Evolutionary conservation across 805 yeast species (phyloP), one percentile per base, ranked within the genome.

Genomic region (Myxozyma sirexii): DNA sequence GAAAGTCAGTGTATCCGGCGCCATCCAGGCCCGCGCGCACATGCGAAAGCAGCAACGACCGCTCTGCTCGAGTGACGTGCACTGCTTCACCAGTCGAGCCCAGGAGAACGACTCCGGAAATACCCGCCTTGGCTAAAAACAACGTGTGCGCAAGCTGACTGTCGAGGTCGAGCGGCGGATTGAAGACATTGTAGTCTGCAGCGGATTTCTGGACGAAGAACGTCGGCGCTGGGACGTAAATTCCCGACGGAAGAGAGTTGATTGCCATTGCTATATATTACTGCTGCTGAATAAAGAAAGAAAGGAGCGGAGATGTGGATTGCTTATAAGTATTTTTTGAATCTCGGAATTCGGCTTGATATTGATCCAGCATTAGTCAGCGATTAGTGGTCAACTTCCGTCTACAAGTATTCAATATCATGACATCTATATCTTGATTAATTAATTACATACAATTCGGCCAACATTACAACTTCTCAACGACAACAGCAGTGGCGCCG

Each of bases 401-500:
- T 29, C 10, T 29, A 7, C 6, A 10, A 10, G 33, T 29, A 7
- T 29, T 10, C 33, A 7, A 7, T 7, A 29, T 29, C 6, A 29
- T 29, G 10, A 7, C 33, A 29, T 7, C 6, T 7, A 29, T 10
- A 29, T 29, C 10, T 29, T 7, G 6, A 7, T 29, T 29, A 10
- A 29, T 10, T 37, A 37, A 37, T 37, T n/a, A 37, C 19, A 12
- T 10, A 37, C 6, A 12, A 37, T 37, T n/a, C 19, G 19, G 19
- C 10, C 6, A 29, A 7, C 6, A 29, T 24, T 26, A 46, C 38
- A 46, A 12, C 38, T 21, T 29, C 50, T 46, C 50, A 12, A 46
- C 50, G 12, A 92, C 86, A 68, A 92, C 79, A n/a, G 97, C 84
- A 46, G 96, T 88, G 49, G 97, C 97, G 74, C 96, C 97, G 74